Evolutionary conservation across 176 grass and related monocot genomes (phyloP).

Genomic region (Oryza brachyantha): DNA sequence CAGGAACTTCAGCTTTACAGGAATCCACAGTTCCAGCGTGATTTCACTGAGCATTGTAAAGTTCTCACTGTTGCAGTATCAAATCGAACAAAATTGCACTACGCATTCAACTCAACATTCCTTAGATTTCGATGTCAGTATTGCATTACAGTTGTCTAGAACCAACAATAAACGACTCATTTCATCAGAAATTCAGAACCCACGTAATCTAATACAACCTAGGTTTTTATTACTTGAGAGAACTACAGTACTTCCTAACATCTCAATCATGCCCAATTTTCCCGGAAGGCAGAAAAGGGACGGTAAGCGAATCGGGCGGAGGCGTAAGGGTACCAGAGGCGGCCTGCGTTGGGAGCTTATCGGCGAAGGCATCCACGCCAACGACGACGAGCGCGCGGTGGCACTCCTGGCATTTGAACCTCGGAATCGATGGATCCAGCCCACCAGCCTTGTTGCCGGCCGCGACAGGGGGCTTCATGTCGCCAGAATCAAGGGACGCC

Average conservation of each 20-base stretch:
- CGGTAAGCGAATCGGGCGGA: slow-evolving; percentile 19
- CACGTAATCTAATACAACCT: not conserved
- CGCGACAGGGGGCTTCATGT: slow-evolving; percentile 40
- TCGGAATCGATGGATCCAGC: slow-evolving; percentile 50
- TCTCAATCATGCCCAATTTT: not conserved
- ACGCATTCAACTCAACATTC: not conserved
- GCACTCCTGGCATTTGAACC: slow-evolving; percentile 73
- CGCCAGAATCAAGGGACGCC: not conserved
- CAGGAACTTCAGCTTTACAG: not conserved
- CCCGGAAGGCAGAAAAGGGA: not conserved
- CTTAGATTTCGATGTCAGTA: not conserved
- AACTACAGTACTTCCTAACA: not conserved
- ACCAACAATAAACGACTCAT: not conserved
- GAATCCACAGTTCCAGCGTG: not conserved
- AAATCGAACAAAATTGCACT: not conserved
- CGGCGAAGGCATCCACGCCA: slow-evolving; percentile 67
- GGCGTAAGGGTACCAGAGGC: slow-evolving; percentile 30
- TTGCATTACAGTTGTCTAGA: not conserved
- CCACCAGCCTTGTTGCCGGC: slow-evolving; percentile 40
- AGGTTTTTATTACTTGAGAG: not conserved
- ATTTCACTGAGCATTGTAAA: not conserved
- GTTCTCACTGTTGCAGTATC: not conserved
- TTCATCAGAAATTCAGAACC: not conserved
- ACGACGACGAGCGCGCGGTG: slow-evolving; percentile 58
- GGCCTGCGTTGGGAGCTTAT: slow-evolving; percentile 48